phyloP scores from a whole-genome alignment of 2,329 filamentous ascomycete species.

The Cadophora malorum region DNA sequence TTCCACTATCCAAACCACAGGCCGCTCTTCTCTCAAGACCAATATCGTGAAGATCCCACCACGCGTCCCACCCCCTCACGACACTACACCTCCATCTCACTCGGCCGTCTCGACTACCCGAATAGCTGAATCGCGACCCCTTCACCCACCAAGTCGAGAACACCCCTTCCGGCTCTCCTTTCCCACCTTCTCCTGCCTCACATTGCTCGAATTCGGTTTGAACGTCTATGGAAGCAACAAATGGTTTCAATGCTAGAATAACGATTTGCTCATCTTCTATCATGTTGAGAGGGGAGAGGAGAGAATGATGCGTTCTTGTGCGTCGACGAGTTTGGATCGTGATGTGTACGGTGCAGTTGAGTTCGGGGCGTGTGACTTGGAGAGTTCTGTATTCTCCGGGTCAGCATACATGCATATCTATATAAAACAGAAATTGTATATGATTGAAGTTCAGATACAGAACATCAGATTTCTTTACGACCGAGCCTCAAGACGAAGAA shows the following conservation, averaged over 20 bases:
- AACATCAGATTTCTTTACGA: too few relatives aligned
- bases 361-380: neutral
- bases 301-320: neutral
- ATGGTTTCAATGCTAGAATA: neutral
- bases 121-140: neutral
- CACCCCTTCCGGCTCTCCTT: neutral
- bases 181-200: neutral
- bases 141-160: neutral
- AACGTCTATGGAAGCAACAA: neutral
- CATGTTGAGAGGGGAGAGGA: neutral
- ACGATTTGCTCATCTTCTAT: neutral
- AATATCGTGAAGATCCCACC: neutral
- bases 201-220: neutral
- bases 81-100: neutral
- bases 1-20: neutral
- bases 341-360: neutral
- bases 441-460: too few relatives aligned
- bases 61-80: neutral
- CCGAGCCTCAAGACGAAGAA: too few relatives aligned
- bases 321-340: neutral
- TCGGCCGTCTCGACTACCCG: neutral
- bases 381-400: neutral
- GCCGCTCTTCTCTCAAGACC: neutral
- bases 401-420: too few relatives aligned
- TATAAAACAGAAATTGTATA: too few relatives aligned